Evolutionary conservation across 2,329 filamentous ascomycete genomes (phyloP).

Genomic region (Diaporthe sp.): DNA sequence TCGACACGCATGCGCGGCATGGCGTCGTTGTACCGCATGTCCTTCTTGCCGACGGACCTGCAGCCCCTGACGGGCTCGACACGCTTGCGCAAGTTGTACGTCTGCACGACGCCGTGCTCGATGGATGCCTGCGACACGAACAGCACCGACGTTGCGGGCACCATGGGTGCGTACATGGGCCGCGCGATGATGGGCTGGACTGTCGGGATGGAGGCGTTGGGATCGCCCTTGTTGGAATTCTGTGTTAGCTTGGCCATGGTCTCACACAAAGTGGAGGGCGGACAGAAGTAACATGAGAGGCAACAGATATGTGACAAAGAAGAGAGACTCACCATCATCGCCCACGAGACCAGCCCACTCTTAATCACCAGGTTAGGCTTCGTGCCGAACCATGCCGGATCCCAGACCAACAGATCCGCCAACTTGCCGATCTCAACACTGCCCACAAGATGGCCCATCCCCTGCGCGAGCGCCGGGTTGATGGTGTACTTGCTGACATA

Average conservation of each 20-base stretch:
- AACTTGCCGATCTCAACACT: slow-evolving; percentile 91
- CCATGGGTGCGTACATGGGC: slow-evolving; percentile 85
- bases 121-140: slow-evolving; percentile 86
- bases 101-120: slow-evolving; percentile 73
- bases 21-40: slow-evolving; percentile 91
- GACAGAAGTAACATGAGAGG: background rate
- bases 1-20: slow-evolving; percentile 93
- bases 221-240: slow-evolving; percentile 72
- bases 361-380: slow-evolving; percentile 89
- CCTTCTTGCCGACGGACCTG: slow-evolving; percentile 79
- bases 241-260: background rate
- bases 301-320: slow-evolving; percentile 7
- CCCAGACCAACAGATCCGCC: slow-evolving; percentile 91
- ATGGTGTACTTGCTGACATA: slow-evolving; percentile 98
- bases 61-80: slow-evolving; percentile 85
- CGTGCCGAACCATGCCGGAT: slow-evolving; percentile 85
- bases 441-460: slow-evolving; percentile 88
- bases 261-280: background rate
- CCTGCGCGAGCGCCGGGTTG: slow-evolving; percentile 92
- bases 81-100: slow-evolving; percentile 83
- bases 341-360: slow-evolving; percentile 86
- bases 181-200: slow-evolving; percentile 87
- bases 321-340: slow-evolving; percentile 79
- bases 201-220: slow-evolving; percentile 88
- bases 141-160: slow-evolving; percentile 80